A percentile compares a stretch with the other conserved stretches of the same genome.
These are phyloP conservation scores for Liquidambar formosana DNA, from an alignment of 164 flowering plant species.

Conservation along the genomic window DNA sequence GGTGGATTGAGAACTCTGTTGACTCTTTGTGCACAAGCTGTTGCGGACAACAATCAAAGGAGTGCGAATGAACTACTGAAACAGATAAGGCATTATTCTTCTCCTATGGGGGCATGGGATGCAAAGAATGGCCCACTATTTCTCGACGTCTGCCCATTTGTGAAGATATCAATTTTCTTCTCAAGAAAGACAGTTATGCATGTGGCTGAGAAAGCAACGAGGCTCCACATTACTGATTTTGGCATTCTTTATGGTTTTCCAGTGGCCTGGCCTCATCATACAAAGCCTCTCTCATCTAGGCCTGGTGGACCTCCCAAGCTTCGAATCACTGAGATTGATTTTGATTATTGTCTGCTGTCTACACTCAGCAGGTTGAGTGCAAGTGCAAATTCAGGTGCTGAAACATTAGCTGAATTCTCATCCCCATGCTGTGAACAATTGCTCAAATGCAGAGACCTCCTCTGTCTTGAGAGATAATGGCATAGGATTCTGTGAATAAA, in stretches of 20 bases:
- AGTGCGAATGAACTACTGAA: conserved; percentile 22
- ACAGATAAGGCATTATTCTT: conserved; percentile 30
- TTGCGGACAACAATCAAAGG: conserved; percentile 23
- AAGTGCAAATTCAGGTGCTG: too few species aligned
- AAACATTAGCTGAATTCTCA: too few species aligned
- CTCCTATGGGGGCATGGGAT: conserved; percentile 32
- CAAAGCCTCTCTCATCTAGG: conserved; percentile 34
- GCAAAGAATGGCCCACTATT: conserved; percentile 41
- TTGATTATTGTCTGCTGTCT: conserved; percentile 41
- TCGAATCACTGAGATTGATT: conserved; percentile 42
- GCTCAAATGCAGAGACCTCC: too few species aligned
- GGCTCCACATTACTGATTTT: conserved; percentile 46
- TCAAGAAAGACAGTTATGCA: conserved; percentile 31
- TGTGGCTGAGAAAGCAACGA: conserved; percentile 22
- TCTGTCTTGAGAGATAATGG: too few species aligned
- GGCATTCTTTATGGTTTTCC: conserved; percentile 51
- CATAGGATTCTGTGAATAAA: too few species aligned
- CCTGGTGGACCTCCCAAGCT: conserved; percentile 41
- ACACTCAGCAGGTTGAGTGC: too few species aligned
- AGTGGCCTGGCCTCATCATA: conserved; percentile 54
- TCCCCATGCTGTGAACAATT: too few species aligned
- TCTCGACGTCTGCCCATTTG: conserved; percentile 42
- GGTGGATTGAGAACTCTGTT: conserved; percentile 29
- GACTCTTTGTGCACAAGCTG: conserved; percentile 32
- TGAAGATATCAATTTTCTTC: conserved; percentile 28